phyloP scores from a whole-genome alignment of 805 yeast species.

The Schwanniomyces pseudopolymorphus region DNA sequence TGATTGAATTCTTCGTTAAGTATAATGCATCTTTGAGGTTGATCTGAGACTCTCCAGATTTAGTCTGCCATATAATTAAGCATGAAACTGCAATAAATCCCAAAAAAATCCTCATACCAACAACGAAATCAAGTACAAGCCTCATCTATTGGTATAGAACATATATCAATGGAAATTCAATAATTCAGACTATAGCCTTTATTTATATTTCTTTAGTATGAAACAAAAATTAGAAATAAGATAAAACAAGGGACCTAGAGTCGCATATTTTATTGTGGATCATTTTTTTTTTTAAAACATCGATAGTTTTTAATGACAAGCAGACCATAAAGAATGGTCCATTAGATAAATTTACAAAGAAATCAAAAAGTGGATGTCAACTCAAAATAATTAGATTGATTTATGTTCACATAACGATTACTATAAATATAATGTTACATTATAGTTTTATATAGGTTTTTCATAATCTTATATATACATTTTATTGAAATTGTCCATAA shows the following conservation, averaged over 20 bases:
- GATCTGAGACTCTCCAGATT: constrained; percentile 7
- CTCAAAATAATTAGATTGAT: too few species aligned
- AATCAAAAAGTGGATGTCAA: too few species aligned
- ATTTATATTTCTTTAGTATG: too few species aligned
- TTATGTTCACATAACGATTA: too few species aligned
- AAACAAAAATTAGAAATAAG: too few species aligned
- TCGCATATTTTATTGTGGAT: not conserved
- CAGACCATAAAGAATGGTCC: too few species aligned
- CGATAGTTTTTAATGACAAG: not conserved
- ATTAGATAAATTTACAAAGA: too few species aligned
- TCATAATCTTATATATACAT: not conserved
- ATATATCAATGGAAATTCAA: not conserved
- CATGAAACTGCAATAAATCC: constrained; percentile 7
- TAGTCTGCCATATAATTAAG: not conserved
- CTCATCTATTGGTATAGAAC: not conserved
- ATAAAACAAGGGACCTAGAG: not conserved
- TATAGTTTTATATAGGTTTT: too few species aligned
- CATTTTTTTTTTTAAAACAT: not conserved
- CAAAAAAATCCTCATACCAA: not conserved
- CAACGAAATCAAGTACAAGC: not conserved
- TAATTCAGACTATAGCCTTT: too few species aligned
- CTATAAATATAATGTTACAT: too few species aligned
- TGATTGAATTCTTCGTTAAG: constrained; percentile 23
- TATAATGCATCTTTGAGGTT: constrained; percentile 24
- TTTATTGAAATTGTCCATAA: not conserved